These are phyloP conservation scores for Wickerhamiella spandovensis DNA, from an alignment of 805 yeast genomes.

Conservation along the genomic window DNA sequence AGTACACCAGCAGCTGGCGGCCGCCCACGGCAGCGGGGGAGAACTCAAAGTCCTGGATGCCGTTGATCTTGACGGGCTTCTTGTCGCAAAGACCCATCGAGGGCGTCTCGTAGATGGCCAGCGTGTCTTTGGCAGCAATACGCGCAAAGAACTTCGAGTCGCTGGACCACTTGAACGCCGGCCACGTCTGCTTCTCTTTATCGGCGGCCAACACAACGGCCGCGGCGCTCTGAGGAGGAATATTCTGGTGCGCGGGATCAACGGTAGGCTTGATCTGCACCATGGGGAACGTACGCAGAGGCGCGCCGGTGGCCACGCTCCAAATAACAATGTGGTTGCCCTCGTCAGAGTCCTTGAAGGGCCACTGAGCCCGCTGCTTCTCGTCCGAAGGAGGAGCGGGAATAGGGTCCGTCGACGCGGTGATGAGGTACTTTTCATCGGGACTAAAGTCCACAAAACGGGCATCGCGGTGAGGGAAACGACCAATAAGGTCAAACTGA, in stretches of 20 bases:
- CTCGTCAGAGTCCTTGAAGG: constrained; percentile 74
- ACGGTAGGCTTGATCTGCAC: constrained; percentile 7
- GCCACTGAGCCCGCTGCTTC: constrained; percentile 47
- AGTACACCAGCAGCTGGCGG: constrained; percentile 67
- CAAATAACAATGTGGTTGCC: constrained; percentile 92
- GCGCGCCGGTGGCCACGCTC: constrained; percentile 75
- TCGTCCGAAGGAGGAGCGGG: constrained; percentile 53
- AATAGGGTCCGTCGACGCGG: constrained; percentile 80
- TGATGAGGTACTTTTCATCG: constrained; percentile 75
- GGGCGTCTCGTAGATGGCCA: constrained; percentile 76
- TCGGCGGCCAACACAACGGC: constrained; percentile 3
- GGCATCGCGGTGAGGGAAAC: constrained; percentile 81
- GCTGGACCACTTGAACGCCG: constrained; percentile 87
- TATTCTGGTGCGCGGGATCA: background rate
- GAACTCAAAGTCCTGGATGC: constrained; percentile 83
- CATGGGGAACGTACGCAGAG: constrained; percentile 81
- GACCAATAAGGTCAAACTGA: constrained; percentile 54
- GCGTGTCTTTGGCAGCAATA: constrained; percentile 74
- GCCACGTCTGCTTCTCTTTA: constrained; percentile 68
- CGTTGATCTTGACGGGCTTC: constrained; percentile 71
- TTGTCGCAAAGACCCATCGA: constrained; percentile 73
- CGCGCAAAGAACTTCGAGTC: constrained; percentile 93
- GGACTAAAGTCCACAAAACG: constrained; percentile 87
- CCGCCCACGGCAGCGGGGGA: constrained; percentile 73
- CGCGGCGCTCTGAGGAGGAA: constrained; percentile 4